These are phyloP conservation scores for Prunus armeniaca DNA, from an alignment of 306 rosid genomes.

Conservation along the genomic window DNA sequence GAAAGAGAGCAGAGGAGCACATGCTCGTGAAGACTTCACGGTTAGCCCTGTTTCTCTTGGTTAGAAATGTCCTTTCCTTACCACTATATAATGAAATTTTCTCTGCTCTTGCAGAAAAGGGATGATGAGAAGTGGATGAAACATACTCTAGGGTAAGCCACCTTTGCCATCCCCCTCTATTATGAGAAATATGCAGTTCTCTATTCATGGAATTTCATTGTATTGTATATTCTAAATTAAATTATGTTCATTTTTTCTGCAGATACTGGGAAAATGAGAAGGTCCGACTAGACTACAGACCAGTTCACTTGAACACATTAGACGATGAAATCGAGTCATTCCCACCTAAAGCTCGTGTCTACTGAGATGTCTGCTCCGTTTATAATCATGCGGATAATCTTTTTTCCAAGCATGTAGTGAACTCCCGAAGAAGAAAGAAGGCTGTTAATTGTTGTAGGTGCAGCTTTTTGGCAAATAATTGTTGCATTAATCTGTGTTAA, in stretches of 20 bases:
- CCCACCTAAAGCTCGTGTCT: conserved; percentile 98
- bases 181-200: neutral
- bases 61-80: neutral
- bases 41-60: conserved; percentile 30
- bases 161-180: neutral
- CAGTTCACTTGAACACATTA: conserved; percentile 88
- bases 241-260: conserved; percentile 26
- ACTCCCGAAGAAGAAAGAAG: conserved; percentile 22
- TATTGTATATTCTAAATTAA: conserved; percentile 13
- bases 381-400: conserved; percentile 9
- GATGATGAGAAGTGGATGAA: conserved; percentile 94
- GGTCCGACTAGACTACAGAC: conserved; percentile 80
- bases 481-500: conserved; percentile 31
- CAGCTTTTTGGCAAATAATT: conserved; percentile 31
- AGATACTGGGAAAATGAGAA: conserved; percentile 86
- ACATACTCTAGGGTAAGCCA: conserved; percentile 85
- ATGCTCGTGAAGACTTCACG: conserved; percentile 85
- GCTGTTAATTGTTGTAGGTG: conserved; percentile 34
- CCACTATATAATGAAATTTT: conserved; percentile 5
- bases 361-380: conserved; percentile 28
- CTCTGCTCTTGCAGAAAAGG: conserved; percentile 70
- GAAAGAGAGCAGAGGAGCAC: conserved; percentile 96
- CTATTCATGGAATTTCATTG: neutral
- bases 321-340: conserved; percentile 83
- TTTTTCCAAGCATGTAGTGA: conserved; percentile 12